Evolutionary conservation across 768 basidiomycete genomes (phyloP), one percentile per base, ranked within the genome.

Genomic region (Kwoniella sp.): DNA sequence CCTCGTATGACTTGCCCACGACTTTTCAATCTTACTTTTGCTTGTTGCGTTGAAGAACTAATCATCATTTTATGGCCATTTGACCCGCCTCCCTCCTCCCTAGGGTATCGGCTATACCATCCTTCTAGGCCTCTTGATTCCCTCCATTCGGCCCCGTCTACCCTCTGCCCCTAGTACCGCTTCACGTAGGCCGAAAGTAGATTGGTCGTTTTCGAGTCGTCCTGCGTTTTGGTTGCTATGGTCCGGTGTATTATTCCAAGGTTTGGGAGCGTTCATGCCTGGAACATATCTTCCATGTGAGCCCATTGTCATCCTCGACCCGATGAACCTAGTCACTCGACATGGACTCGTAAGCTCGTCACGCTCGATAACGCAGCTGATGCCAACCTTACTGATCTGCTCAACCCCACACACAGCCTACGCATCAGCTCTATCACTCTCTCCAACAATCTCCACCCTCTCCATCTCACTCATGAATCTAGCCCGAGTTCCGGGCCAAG

Each of bases 251-350:
- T 26, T 68, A 0, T 61, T 62, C 22, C 69, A 71, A 46, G 69
- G 67, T n/a, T 36, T 68, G 13, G 69, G 63, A n/a, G 69, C 67
- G 22, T 71, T 71, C 30, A 64, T 71, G 37, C 69, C 69, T n/a
- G 56, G 55, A n/a, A 71, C 69, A 1, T 71, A 65, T 54, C 49
- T 71, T 1, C 69, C 69, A n/a, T 62, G 69, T 71, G 21, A 56
- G 69, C 60, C 25, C n/a, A n/a, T n/a, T n/a, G n/a, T n/a, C n/a
- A n/a, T n/a, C n/a, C n/a, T n/a, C n/a, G n/a, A n/a, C n/a, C n/a
- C n/a, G n/a, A n/a, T n/a, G n/a, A n/a, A n/a, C n/a, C n/a, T n/a
- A n/a, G n/a, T n/a, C n/a, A n/a, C n/a, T n/a, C n/a, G n/a, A n/a
- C n/a, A n/a, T n/a, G n/a, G n/a, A n/a, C n/a, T n/a, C n/a, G n/a